phyloP scores from a whole-genome alignment of 2,329 filamentous ascomycete species.

The Hypoxylon rubiginosum region DNA sequence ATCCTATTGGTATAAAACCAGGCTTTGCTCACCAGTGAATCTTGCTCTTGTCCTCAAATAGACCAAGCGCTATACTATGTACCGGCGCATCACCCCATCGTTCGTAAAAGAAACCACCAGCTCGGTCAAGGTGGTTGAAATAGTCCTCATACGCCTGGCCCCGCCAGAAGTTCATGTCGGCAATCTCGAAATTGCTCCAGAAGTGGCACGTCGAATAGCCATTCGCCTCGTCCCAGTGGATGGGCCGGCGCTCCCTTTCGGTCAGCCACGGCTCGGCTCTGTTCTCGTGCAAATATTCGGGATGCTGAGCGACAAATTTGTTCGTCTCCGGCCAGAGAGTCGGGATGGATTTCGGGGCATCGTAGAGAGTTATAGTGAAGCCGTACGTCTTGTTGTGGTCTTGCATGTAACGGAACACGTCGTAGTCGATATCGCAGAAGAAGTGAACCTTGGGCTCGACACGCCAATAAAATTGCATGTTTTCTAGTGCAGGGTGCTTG shows the following conservation, averaged over 20 bases:
- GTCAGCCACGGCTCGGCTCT: constrained; percentile 91
- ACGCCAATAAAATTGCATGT: constrained; percentile 95
- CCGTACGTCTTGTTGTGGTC: constrained; percentile 99
- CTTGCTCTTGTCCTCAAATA: constrained; percentile 91
- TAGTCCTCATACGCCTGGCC: constrained; percentile 93
- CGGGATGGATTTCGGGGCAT: constrained; percentile 86
- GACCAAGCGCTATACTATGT: constrained; percentile 89
- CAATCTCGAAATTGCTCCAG: constrained; percentile 99
- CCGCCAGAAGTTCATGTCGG: constrained; percentile 92
- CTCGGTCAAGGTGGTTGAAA: constrained; percentile 93
- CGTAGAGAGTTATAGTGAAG: constrained; percentile 98
- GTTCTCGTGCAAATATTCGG: constrained; percentile 83
- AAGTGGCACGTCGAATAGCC: constrained; percentile 99
- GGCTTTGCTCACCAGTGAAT: constrained; percentile 83
- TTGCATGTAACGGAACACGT: constrained; percentile 97
- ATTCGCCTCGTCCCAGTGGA: constrained; percentile 84
- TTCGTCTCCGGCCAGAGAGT: constrained; percentile 95
- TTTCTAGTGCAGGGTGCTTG: constrained; percentile 87
- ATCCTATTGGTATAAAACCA: background rate
- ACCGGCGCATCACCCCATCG: constrained; percentile 98
- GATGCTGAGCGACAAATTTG: constrained; percentile 89
- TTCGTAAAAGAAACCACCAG: constrained; percentile 98
- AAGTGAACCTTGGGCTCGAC: constrained; percentile 99
- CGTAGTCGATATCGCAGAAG: constrained; percentile 99
- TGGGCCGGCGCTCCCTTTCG: constrained; percentile 80